phyloP scores from a whole-genome alignment of 192 early-diverging fungal genomes.

The Umbelopsis ramanniana region DNA sequence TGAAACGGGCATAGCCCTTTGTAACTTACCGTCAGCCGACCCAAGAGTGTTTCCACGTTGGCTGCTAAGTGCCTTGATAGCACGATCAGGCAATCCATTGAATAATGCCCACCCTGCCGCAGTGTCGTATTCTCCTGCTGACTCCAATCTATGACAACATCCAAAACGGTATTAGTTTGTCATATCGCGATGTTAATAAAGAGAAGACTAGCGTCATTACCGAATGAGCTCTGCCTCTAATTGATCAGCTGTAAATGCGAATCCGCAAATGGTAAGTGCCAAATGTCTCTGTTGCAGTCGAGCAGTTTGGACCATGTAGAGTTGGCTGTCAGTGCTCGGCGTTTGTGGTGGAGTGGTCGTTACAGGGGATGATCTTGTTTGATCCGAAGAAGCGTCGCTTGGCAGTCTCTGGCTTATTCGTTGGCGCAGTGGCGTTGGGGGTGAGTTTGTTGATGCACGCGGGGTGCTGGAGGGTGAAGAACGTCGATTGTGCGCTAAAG shows the following conservation, averaged over 20 bases:
- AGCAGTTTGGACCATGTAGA: constrained; percentile 48
- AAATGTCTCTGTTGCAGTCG: constrained; percentile 53
- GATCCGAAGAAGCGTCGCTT: background rate
- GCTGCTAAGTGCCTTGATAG: constrained; percentile 68
- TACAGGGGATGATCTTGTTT: constrained; percentile 44
- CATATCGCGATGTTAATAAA: constrained; percentile 28
- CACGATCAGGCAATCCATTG: constrained; percentile 74
- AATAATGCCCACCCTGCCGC: constrained; percentile 92
- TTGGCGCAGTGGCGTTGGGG: background rate
- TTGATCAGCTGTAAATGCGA: constrained; percentile 49
- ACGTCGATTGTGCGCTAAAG: constrained; percentile 10
- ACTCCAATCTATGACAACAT: constrained; percentile 64
- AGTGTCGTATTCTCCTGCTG: constrained; percentile 70
- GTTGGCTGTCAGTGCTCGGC: constrained; percentile 1
- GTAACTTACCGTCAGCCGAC: constrained; percentile 34
- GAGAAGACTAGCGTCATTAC: constrained; percentile 38
- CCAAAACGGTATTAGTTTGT: background rate
- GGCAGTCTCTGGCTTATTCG: background rate
- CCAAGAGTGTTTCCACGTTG: constrained; percentile 40
- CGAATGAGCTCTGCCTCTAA: constrained; percentile 48
- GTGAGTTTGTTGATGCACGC: background rate
- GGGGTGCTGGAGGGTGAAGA: constrained; percentile 8
- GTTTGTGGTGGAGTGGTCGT: constrained; percentile 43
- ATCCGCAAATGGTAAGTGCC: constrained; percentile 54
- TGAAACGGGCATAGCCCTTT: constrained; percentile 24